These are phyloP conservation scores for Globisporangium perplexum DNA, from an alignment of 352 stramenopile genomes.

Conservation along the genomic window DNA sequence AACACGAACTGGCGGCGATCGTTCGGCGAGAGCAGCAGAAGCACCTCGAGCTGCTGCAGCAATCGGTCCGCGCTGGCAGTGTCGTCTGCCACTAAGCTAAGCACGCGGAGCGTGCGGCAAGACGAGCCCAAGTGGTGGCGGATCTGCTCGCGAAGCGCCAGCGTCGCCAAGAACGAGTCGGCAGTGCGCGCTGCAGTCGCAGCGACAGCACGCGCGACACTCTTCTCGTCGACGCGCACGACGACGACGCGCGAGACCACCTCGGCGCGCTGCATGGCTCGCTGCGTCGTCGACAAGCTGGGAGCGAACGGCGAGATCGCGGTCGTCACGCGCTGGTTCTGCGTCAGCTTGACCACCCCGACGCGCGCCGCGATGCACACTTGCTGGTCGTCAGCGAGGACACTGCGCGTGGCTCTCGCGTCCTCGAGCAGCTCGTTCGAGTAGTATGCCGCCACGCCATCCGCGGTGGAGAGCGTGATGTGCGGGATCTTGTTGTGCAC, in stretches of 20 bases:
- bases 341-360: constrained; percentile 29
- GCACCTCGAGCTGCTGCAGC: constrained; percentile 13
- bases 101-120: constrained; percentile 15
- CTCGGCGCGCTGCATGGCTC: neutral
- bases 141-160: constrained; percentile 23
- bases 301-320: constrained; percentile 27
- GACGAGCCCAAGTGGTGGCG: constrained; percentile 20
- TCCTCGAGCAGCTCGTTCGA: constrained; percentile 57
- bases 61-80: constrained; percentile 15
- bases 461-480: constrained; percentile 50
- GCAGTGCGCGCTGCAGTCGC: neutral
- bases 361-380: constrained; percentile 19
- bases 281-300: neutral
- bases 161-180: constrained; percentile 7
- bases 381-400: constrained; percentile 10
- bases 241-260: constrained; percentile 19
- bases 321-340: constrained; percentile 32
- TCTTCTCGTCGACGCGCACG: constrained; percentile 23
- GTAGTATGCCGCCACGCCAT: constrained; percentile 44
- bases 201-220: constrained; percentile 7
- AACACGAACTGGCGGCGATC: constrained; percentile 12
- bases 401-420: constrained; percentile 13
- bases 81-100: constrained; percentile 16
- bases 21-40: constrained; percentile 7
- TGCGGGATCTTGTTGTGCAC: constrained; percentile 54